Conservation (phyloP, 257 asterid genomes). For the Solanum ahanhuiri region DNA sequence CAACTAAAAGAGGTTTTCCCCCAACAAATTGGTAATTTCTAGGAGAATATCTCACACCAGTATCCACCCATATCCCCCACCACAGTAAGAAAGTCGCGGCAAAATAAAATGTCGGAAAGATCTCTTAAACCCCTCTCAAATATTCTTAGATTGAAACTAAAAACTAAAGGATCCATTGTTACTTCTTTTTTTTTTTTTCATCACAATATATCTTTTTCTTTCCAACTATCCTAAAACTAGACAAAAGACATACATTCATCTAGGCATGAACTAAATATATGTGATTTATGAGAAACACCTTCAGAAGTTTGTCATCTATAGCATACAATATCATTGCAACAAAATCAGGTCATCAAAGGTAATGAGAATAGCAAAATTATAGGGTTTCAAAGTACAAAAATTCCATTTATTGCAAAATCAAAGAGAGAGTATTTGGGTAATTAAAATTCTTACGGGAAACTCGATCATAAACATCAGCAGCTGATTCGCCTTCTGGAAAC, state of each 20-base stretch:
- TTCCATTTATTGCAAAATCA: not conserved
- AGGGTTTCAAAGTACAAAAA: not conserved
- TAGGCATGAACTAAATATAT: not conserved
- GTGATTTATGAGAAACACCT: not conserved
- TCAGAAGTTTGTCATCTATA: not conserved
- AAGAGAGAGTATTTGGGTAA: not conserved
- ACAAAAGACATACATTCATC: not conserved
- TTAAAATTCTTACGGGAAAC: constrained; percentile 57
- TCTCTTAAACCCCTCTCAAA: not conserved
- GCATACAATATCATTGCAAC: not conserved
- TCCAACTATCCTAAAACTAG: not conserved
- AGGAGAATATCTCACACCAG: not conserved
- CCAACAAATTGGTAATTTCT: not conserved
- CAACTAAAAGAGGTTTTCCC: not conserved
- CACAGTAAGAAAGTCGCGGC: not conserved
- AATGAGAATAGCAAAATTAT: not conserved
- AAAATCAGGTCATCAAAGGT: not conserved
- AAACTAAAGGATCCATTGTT: not conserved
- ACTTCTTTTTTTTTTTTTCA: not conserved
- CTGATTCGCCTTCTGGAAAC: constrained; percentile 91
- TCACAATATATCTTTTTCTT: not conserved
- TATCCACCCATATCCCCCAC: not conserved
- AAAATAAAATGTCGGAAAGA: not conserved
- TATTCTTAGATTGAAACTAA: not conserved
- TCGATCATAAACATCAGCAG: constrained; percentile 88